Evolutionary conservation across 179 eudicot species (phyloP).

Genomic region (Dionaea muscipula): DNA sequence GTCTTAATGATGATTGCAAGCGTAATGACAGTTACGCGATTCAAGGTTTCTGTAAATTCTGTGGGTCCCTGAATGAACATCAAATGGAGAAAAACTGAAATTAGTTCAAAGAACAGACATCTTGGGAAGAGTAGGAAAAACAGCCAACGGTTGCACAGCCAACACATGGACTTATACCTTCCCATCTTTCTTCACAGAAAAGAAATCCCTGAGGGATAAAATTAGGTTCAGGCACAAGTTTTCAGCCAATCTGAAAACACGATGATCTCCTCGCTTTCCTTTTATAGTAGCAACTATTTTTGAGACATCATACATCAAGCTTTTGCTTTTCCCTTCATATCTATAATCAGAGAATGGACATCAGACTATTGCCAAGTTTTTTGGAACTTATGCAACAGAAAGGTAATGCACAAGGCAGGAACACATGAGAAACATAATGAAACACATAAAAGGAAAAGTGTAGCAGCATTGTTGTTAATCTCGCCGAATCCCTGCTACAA

Average conservation of each 20-base stretch:
- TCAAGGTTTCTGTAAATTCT: constrained; percentile 90
- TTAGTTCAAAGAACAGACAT: neutral
- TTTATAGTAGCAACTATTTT: constrained; percentile 74
- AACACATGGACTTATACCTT: constrained; percentile 37
- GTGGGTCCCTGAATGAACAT: constrained; percentile 62
- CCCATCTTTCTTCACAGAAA: constrained; percentile 75
- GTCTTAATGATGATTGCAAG: constrained; percentile 91
- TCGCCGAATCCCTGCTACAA: too few relatives aligned
- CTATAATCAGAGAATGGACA: constrained; percentile 21
- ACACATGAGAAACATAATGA: neutral
- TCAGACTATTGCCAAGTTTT: neutral
- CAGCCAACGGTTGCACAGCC: neutral
- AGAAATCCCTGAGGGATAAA: constrained; percentile 69
- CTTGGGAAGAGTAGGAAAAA: neutral
- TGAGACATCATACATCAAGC: constrained; percentile 78
- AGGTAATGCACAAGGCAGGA: neutral
- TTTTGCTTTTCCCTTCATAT: constrained; percentile 89
- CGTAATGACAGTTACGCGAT: constrained; percentile 58
- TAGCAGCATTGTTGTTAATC: too few relatives aligned
- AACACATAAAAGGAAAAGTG: too few relatives aligned
- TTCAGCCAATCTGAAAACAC: constrained; percentile 81
- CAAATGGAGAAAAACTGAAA: constrained; percentile 1
- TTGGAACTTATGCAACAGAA: neutral
- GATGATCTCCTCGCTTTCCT: constrained; percentile 94
- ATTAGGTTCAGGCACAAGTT: constrained; percentile 90